Percentiles rank a stretch among this genome's conserved stretches.
Evolutionary conservation across 2,329 filamentous ascomycete genomes (phyloP).

Genomic region (Pochonia chlamydosporia): DNA sequence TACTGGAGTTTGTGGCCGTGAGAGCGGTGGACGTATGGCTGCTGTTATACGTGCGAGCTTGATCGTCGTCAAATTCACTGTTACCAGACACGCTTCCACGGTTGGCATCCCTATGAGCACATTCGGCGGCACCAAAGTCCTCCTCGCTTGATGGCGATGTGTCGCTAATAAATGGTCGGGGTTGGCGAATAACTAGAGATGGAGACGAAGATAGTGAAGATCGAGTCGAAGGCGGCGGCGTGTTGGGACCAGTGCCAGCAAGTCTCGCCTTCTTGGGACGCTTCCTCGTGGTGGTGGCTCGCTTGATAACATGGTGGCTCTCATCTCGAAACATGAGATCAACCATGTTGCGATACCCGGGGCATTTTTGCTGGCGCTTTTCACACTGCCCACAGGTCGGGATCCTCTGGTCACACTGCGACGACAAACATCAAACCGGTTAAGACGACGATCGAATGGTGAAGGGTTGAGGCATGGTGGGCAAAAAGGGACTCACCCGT

Average conservation of each 20-base stretch:
- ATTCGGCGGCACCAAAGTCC: not conserved
- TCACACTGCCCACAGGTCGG: slow-evolving; percentile 50
- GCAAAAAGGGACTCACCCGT: slow-evolving; percentile 40
- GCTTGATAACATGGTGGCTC: slow-evolving; percentile 49
- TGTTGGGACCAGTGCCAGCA: not conserved
- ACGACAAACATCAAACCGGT: slow-evolving; percentile 2
- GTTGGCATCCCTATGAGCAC: not conserved
- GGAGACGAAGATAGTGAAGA: slow-evolving; percentile 4
- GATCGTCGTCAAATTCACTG: not conserved
- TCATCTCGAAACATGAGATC: slow-evolving; percentile 55
- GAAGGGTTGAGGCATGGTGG: slow-evolving; percentile 1
- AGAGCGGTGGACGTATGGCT: not conserved
- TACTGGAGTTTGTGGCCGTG: not conserved
- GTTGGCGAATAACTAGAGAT: slow-evolving; percentile 4
- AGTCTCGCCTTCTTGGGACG: slow-evolving; percentile 16
- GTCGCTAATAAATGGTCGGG: slow-evolving; percentile 2
- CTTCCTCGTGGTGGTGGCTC: slow-evolving; percentile 32
- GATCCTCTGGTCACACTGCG: slow-evolving; percentile 46
- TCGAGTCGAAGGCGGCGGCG: slow-evolving; percentile 1
- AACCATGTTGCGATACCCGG: slow-evolving; percentile 49
- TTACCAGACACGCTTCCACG: not conserved
- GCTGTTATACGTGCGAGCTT: not conserved
- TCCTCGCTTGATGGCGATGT: slow-evolving; percentile 4
- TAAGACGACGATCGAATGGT: slow-evolving; percentile 5
- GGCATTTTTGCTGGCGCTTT: slow-evolving; percentile 45